These are phyloP conservation scores for Fusarium devonianum DNA, from an alignment of 2,329 filamentous ascomycete species.

Conservation along the genomic window DNA sequence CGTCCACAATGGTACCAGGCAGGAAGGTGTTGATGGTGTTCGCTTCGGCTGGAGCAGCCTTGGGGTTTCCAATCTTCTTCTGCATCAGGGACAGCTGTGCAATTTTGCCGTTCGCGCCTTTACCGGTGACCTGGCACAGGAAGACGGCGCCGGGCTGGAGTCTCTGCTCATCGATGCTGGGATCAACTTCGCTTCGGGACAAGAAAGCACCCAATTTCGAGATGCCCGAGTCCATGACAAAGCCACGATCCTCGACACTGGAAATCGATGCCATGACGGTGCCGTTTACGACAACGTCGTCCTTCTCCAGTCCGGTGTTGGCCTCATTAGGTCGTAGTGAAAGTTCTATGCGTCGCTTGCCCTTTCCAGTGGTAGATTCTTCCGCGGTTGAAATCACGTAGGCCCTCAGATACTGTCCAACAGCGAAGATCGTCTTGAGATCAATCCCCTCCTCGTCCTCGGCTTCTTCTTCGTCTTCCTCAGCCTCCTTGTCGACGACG, in stretches of 20 bases:
- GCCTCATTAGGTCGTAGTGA: slow-evolving; percentile 80
- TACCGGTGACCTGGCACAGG: slow-evolving; percentile 79
- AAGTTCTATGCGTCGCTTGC: slow-evolving; percentile 84
- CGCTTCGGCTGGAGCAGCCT: slow-evolving; percentile 73
- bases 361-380: slow-evolving; percentile 66
- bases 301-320: slow-evolving; percentile 76
- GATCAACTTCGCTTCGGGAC: slow-evolving; percentile 80
- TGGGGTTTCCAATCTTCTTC: slow-evolving; percentile 71
- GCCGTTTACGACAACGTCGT: slow-evolving; percentile 76
- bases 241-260: slow-evolving; percentile 95
- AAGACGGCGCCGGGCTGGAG: slow-evolving; percentile 86
- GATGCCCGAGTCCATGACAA: slow-evolving; percentile 90
- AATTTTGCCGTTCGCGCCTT: slow-evolving; percentile 80
- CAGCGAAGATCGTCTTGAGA: slow-evolving; percentile 74
- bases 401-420: slow-evolving; percentile 89
- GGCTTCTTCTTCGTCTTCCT: slow-evolving; percentile 60
- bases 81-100: slow-evolving; percentile 83
- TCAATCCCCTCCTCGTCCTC: slow-evolving; percentile 69
- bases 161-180: slow-evolving; percentile 67
- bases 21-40: slow-evolving; percentile 90
- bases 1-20: slow-evolving; percentile 87
- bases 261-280: slow-evolving; percentile 87
- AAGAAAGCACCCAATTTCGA: slow-evolving; percentile 81
- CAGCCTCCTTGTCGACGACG: slow-evolving; percentile 59
- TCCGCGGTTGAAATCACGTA: slow-evolving; percentile 82